Base-by-base conservation (phyloP, 495 filamentous ascomycete species). In the Pyrenula aspistea region DNA sequence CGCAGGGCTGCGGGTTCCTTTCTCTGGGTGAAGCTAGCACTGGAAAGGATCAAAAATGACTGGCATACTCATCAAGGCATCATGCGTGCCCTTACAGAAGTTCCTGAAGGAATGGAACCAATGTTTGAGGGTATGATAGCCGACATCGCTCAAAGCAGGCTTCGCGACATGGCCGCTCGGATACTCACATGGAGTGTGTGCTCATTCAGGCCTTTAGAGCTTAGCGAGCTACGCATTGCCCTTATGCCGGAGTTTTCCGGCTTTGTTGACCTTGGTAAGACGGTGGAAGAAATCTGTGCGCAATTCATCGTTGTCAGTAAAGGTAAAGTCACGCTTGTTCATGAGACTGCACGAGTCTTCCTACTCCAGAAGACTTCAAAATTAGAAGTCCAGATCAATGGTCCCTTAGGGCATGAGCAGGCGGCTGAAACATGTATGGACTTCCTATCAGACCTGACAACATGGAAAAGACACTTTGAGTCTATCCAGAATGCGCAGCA, bases 151-250 rank as follows among this genome's bases (percentile, higher is more conserved):
- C 59, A 51, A 24, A 58, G 24, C 53, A 61, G 60, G 52, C n/a
- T n/a, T n/a, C n/a, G n/a, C n/a, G 48, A 61, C 51, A 53, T 73
- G 15, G 63, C 65, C 22, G 63, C 60, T 47, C 55, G 56, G 1
- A 66, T 74, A 31, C 61, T 74, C 15, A 59, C 25, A 36, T 74
- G 71, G 68, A 57, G 58, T 20, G 49, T 62, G 12, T 72, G 62
- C 55, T 53, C 71, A 2, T 12, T 57, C 10, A 57, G 71, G 42
- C 62, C 65, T 2, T 49, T 74, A 31, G 63, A 24, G 48, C 25
- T 65, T 1, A 50, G 58, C 24, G 72, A 74, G 62, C 58, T 74
- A 4, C 52, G 64, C 0, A 49, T 56, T 52, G 72, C 68, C 25
- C 50, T 74, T 12, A 48, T 48, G 42, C 19, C 19, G 11, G 11